A percentile compares a stretch with the other conserved stretches of the same genome.
Conservation (phyloP, 1,284 basidiomycete genomes). For the Papiliotrema laurentii region DNA sequence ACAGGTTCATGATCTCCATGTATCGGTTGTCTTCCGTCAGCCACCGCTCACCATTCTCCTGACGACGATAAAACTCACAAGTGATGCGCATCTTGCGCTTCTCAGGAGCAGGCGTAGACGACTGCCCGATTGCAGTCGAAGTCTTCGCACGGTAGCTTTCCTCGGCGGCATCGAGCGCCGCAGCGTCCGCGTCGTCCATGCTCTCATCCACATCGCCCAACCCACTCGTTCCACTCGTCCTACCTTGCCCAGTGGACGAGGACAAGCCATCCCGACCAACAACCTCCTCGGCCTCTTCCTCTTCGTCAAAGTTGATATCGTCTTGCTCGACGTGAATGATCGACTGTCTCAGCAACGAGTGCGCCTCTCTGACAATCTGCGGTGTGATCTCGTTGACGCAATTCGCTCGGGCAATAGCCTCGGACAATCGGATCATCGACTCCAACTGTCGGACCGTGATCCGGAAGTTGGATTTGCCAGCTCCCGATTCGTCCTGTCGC, state of each 20-base stretch:
- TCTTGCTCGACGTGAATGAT: constrained; percentile 99
- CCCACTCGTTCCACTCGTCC: constrained; percentile 21
- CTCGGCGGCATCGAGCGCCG: constrained; percentile 46
- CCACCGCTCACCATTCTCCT: neutral
- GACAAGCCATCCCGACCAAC: constrained; percentile 53
- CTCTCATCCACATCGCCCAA: constrained; percentile 19
- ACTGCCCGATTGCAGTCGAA: constrained; percentile 29
- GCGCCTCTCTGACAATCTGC: constrained; percentile 92
- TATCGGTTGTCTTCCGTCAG: constrained; percentile 69
- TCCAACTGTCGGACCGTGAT: constrained; percentile 96
- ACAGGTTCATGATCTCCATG: constrained; percentile 78
- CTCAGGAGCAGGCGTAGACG: constrained; percentile 38
- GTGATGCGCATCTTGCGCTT: constrained; percentile 86
- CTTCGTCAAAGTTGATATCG: constrained; percentile 95
- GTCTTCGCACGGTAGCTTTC: constrained; percentile 31
- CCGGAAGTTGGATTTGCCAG: constrained; percentile 85
- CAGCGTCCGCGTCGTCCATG: constrained; percentile 60
- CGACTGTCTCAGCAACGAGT: constrained; percentile 85
- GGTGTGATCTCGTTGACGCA: constrained; percentile 89
- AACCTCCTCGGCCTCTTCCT: constrained; percentile 65
- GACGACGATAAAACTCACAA: constrained; percentile 28
- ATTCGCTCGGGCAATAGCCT: constrained; percentile 95
- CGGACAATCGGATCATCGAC: constrained; percentile 93
- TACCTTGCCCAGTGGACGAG: too few relatives aligned
- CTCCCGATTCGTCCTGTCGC: constrained; percentile 86